Percentiles rank a stretch among this genome's conserved stretches.
Evolutionary conservation across 768 basidiomycete genomes (phyloP).

Genomic region (Rickenella mellea): DNA sequence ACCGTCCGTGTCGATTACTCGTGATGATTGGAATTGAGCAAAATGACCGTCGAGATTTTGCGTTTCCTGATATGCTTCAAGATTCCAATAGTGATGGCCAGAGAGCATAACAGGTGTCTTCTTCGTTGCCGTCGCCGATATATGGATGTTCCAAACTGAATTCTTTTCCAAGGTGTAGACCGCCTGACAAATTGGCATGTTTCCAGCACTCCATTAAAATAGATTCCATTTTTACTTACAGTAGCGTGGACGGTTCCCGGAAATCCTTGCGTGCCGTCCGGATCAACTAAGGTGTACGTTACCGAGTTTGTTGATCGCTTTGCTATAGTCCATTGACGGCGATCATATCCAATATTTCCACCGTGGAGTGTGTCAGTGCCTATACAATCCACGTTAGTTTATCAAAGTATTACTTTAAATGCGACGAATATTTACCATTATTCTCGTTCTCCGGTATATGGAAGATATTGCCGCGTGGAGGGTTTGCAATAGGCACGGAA

Average conservation of each 20-base stretch:
- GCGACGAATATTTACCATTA: slow-evolving; percentile 24
- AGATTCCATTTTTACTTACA: slow-evolving; percentile 16
- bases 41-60: slow-evolving; percentile 27
- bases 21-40: slow-evolving; percentile 27
- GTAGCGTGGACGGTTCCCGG: slow-evolving; percentile 37
- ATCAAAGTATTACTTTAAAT: slow-evolving; percentile 12
- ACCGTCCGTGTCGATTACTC: slow-evolving; percentile 29
- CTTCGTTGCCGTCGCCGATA: slow-evolving; percentile 36
- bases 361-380: slow-evolving; percentile 45
- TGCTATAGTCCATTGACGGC: slow-evolving; percentile 44
- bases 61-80: slow-evolving; percentile 41
- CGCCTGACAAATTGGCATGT: slow-evolving; percentile 20
- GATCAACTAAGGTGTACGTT: slow-evolving; percentile 42
- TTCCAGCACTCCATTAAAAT: too few relatives aligned
- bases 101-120: slow-evolving; percentile 52
- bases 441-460: slow-evolving; percentile 43
- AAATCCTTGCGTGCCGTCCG: slow-evolving; percentile 41
- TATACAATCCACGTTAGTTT: neutral
- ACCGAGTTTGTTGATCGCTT: slow-evolving; percentile 34
- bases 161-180: slow-evolving; percentile 38
- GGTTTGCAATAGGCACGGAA: slow-evolving; percentile 41
- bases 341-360: slow-evolving; percentile 47
- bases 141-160: slow-evolving; percentile 32
- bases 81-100: slow-evolving; percentile 48
- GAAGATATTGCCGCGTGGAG: slow-evolving; percentile 33